A percentile compares a stretch with the other conserved stretches of the same genome.
phyloP scores from a whole-genome alignment of 257 asterid genomes.

The Primulina tabacum region DNA sequence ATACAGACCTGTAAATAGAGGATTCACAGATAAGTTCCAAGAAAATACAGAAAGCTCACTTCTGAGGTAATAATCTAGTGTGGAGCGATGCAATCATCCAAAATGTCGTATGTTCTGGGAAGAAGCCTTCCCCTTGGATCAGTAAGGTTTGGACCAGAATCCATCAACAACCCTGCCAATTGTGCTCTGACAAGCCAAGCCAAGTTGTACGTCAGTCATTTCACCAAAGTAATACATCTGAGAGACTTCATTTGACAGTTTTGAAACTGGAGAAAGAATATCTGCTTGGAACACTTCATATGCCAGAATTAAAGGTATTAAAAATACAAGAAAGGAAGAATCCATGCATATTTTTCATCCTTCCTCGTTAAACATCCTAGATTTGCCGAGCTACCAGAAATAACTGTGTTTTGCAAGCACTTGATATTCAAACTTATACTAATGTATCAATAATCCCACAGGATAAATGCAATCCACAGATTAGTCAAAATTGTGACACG shows the following conservation, averaged over 20 bases:
- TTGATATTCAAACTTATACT: neutral
- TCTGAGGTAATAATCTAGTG: neutral
- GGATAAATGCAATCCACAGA: constrained; percentile 8
- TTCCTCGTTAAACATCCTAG: neutral
- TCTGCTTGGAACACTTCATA: constrained; percentile 4
- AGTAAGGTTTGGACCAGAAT: constrained; percentile 64
- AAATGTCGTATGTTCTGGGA: constrained; percentile 74
- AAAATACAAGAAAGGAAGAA: neutral
- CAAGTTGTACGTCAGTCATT: constrained; percentile 20
- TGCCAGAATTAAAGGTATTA: neutral
- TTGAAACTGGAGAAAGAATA: neutral
- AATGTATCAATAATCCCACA: neutral
- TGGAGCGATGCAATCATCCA: constrained; percentile 48
- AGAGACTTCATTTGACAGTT: constrained; percentile 12
- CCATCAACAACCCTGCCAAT: constrained; percentile 72
- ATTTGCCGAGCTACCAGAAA: neutral
- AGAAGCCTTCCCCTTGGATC: constrained; percentile 93
- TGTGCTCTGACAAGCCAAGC: constrained; percentile 52
- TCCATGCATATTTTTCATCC: neutral
- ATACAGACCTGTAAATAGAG: constrained; percentile 61
- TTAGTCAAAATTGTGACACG: neutral
- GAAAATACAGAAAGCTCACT: neutral
- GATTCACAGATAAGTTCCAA: neutral
- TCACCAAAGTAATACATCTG: constrained; percentile 11
- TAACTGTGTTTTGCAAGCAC: neutral